Percentiles rank a stretch among this genome's conserved stretches.
Conservation (phyloP, 2,329 filamentous ascomycete species). For the Aspergillus aculeatus region DNA sequence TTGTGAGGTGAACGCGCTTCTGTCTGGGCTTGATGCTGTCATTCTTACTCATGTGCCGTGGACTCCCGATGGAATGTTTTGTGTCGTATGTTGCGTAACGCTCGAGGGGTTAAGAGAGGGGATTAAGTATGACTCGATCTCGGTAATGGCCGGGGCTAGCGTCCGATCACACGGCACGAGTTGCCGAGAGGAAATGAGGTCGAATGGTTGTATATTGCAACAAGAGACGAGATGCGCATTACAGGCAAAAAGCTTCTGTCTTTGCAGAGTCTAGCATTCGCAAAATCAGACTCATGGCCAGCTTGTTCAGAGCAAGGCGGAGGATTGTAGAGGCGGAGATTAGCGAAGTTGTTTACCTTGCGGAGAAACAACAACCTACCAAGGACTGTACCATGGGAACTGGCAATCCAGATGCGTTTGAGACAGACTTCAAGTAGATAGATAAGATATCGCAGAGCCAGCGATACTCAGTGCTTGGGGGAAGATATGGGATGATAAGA, state of each 20-base stretch:
- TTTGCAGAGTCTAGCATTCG: no score
- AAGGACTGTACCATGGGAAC: neutral
- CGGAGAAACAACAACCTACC: neutral
- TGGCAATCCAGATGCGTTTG: neutral
- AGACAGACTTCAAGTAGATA: neutral
- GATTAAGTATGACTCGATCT: neutral
- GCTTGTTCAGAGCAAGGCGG: neutral
- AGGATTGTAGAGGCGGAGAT: neutral
- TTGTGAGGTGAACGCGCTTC: conserved; percentile 7
- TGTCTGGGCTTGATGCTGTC: neutral
- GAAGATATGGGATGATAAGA: neutral
- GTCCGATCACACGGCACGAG: neutral
- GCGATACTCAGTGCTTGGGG: neutral
- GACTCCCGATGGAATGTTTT: neutral
- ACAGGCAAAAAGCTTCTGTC: no score
- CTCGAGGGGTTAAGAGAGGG: neutral
- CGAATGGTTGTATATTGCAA: neutral
- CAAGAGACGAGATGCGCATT: no score
- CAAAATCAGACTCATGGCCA: no score
- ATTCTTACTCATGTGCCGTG: neutral
- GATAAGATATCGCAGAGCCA: neutral
- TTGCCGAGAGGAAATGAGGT: neutral
- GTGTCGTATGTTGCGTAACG: neutral
- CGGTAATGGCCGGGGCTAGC: neutral
- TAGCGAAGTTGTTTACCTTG: neutral